These are phyloP conservation scores for Penicillium silybi DNA, from an alignment of 495 filamentous ascomycete species.

Conservation along the genomic window DNA sequence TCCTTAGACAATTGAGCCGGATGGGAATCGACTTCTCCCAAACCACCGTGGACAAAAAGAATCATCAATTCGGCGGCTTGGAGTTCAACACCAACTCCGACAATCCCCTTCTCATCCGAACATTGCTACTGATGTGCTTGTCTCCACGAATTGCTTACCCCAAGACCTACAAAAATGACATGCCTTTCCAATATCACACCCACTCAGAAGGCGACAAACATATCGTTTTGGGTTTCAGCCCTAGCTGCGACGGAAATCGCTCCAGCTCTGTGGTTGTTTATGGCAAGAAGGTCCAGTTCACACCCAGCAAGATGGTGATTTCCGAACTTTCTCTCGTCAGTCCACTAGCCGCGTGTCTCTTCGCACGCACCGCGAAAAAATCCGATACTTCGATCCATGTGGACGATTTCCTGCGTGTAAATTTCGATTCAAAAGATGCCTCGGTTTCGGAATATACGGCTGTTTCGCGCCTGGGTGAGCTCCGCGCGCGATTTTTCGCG, in stretches of 20 bases:
- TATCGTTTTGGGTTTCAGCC: background rate
- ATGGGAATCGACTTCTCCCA: conserved; percentile 5
- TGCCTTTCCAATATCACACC: background rate
- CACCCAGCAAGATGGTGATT: background rate
- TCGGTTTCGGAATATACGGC: no score
- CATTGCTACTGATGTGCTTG: conserved; percentile 44
- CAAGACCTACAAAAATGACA: background rate
- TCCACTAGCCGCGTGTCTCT: conserved; percentile 44
- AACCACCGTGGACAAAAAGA: conserved; percentile 12
- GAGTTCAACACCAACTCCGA: conserved; percentile 47
- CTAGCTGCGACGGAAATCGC: background rate
- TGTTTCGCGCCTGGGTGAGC: background rate
- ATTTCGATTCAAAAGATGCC: background rate
- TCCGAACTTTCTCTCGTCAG: conserved; percentile 39
- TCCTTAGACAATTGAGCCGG: background rate
- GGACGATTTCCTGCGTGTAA: background rate
- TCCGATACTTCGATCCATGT: conserved; percentile 9
- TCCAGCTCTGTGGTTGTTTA: background rate
- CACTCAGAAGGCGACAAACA: background rate
- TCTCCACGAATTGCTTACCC: conserved; percentile 49
- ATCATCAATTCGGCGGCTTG: conserved; percentile 38
- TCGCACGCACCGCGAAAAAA: conserved; percentile 42
- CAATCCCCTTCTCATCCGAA: conserved; percentile 46
- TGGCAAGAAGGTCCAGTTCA: background rate
- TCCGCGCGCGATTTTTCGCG: background rate